These are phyloP conservation scores for Aspergillus quadricinctus DNA, from an alignment of 2,329 filamentous ascomycete genomes.

Conservation along the genomic window DNA sequence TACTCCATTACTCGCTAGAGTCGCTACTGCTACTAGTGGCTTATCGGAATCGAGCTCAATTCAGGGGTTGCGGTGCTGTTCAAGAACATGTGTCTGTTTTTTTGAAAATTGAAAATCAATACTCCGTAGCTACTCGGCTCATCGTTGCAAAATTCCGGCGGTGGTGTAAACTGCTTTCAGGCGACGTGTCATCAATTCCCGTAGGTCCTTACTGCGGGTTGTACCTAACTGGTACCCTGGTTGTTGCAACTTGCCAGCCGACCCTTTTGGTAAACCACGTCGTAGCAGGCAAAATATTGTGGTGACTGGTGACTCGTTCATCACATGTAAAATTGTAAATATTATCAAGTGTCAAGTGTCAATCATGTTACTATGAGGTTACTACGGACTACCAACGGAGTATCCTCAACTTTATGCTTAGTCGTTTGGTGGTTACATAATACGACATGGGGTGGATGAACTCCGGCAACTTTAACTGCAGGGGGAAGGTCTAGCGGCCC, in stretches of 20 bases:
- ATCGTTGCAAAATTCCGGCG: not conserved
- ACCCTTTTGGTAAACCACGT: no score
- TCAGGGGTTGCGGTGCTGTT: no score
- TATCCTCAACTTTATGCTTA: not conserved
- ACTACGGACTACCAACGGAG: no score
- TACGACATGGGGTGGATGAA: not conserved
- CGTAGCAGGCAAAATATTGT: not conserved
- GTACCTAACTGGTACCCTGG: no score
- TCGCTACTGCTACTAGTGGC: no score
- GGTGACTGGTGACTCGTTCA: no score
- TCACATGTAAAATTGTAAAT: not conserved
- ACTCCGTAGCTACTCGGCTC: not conserved
- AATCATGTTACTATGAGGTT: not conserved
- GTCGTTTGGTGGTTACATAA: not conserved
- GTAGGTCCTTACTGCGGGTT: not conserved
- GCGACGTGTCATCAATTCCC: conserved; percentile 17
- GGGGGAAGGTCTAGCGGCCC: not conserved
- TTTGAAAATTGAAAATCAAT: not conserved
- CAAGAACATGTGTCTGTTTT: no score
- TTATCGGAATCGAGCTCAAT: no score
- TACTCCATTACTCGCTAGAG: no score
- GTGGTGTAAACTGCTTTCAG: conserved; percentile 1
- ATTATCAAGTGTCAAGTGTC: not conserved
- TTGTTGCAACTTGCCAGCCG: no score
- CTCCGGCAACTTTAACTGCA: not conserved